Percentiles rank a stretch among this genome's conserved stretches.
phyloP scores from a whole-genome alignment of 2,329 filamentous ascomycete genomes.

The Colletotrichum costaricense region DNA sequence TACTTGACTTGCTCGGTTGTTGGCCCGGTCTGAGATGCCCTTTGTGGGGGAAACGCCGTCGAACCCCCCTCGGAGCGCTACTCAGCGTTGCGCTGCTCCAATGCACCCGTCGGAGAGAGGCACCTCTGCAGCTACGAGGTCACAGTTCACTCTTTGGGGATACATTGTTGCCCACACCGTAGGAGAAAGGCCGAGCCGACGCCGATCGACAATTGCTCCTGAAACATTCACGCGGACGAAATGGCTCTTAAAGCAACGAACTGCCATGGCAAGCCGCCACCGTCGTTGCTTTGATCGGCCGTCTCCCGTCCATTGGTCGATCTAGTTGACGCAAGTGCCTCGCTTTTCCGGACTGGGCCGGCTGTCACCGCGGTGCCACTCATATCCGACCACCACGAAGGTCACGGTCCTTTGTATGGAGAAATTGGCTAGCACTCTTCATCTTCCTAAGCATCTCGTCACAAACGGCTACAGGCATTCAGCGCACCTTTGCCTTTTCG shows the following conservation, averaged over 20 bases:
- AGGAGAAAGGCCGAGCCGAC: slow-evolving; percentile 39
- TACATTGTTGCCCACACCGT: slow-evolving; percentile 29
- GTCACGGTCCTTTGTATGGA: slow-evolving; percentile 15
- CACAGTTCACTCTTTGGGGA: slow-evolving; percentile 23
- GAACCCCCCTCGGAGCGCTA: slow-evolving; percentile 37
- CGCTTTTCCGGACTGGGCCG: slow-evolving; percentile 22
- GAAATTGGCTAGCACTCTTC: background rate
- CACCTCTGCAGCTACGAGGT: slow-evolving; percentile 23
- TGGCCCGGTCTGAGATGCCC: slow-evolving; percentile 38
- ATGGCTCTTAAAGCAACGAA: slow-evolving; percentile 28
- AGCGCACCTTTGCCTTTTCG: background rate
- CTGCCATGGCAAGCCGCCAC: slow-evolving; percentile 29
- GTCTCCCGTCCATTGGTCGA: slow-evolving; percentile 18
- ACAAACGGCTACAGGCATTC: background rate
- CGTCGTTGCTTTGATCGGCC: slow-evolving; percentile 14
- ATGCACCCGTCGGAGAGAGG: slow-evolving; percentile 4
- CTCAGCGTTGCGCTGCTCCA: slow-evolving; percentile 6
- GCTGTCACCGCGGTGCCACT: slow-evolving; percentile 24
- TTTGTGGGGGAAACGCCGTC: slow-evolving; percentile 43
- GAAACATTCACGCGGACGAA: slow-evolving; percentile 32
- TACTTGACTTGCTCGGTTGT: slow-evolving; percentile 19
- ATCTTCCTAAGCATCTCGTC: background rate
- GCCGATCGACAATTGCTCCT: slow-evolving; percentile 37
- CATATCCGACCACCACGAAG: slow-evolving; percentile 7
- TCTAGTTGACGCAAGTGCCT: slow-evolving; percentile 26